Evolutionary conservation across 495 filamentous ascomycete species (phyloP).

Genomic region (Talaromyces adpressus): DNA sequence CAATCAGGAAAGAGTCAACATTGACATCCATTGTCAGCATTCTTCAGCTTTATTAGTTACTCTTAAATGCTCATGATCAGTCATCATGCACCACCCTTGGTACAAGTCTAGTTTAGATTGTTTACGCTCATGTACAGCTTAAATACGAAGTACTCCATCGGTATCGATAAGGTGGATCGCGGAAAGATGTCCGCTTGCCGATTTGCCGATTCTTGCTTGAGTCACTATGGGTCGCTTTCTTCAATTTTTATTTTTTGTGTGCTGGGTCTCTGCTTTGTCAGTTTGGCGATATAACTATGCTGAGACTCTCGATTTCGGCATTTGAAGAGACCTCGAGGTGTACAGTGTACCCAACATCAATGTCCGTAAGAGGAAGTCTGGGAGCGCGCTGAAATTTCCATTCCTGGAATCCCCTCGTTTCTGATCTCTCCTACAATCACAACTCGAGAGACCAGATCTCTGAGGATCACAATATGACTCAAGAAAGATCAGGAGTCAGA

Average conservation of each 20-base stretch:
- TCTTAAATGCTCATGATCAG: no score
- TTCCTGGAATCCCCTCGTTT: not conserved
- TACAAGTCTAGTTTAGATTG: not conserved
- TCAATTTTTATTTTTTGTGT: not conserved
- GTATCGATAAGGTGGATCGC: not conserved
- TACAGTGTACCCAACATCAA: not conserved
- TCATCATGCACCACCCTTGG: no score
- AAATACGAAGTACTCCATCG: not conserved
- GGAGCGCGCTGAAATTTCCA: not conserved
- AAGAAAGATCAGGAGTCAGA: not conserved
- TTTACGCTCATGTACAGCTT: no score
- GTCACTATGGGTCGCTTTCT: not conserved
- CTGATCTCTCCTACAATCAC: not conserved
- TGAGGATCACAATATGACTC: not conserved
- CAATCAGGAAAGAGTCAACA: not conserved
- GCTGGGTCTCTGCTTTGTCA: not conserved
- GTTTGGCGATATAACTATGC: not conserved
- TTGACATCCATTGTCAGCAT: not conserved
- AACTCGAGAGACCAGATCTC: not conserved
- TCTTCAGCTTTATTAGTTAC: no score
- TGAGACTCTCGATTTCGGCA: not conserved
- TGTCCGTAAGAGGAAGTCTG: not conserved
- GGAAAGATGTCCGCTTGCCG: conserved; percentile 3
- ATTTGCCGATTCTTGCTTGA: conserved; percentile 1
- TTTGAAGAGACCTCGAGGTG: not conserved